These are phyloP conservation scores for Debaryomyces psychrophilus DNA, from an alignment of 1,139 yeast species.

Conservation along the genomic window DNA sequence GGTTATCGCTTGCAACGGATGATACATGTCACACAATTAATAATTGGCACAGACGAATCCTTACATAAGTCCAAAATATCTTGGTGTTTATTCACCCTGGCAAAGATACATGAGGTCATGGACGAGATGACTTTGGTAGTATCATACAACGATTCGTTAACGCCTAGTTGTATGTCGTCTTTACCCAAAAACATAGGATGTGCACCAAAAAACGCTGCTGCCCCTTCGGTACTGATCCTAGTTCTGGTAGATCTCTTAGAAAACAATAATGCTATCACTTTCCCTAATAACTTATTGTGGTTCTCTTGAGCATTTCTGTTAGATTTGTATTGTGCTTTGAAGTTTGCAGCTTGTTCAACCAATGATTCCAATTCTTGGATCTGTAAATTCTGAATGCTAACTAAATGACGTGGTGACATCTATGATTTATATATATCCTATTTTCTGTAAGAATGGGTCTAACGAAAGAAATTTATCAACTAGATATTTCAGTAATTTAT, in stretches of 20 bases:
- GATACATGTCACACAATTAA: conserved; percentile 83
- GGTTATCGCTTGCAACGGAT: conserved; percentile 87
- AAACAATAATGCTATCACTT: conserved; percentile 73
- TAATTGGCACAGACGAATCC: conserved; percentile 77
- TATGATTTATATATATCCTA: neutral
- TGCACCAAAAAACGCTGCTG: conserved; percentile 82
- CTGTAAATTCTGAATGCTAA: conserved; percentile 69
- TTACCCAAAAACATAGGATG: conserved; percentile 89
- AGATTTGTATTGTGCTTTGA: conserved; percentile 54
- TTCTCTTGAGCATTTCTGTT: conserved; percentile 46
- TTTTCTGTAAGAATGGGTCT: neutral
- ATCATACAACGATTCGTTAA: conserved; percentile 80
- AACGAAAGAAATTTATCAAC: neutral
- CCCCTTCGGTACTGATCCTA: conserved; percentile 85
- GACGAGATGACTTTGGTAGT: conserved; percentile 83
- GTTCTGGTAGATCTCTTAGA: conserved; percentile 88
- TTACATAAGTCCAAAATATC: conserved; percentile 71
- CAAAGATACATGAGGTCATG: conserved; percentile 86
- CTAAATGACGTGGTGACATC: conserved; percentile 57
- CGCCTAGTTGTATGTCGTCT: conserved; percentile 88
- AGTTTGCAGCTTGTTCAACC: conserved; percentile 61
- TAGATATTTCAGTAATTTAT: neutral
- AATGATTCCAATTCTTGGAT: conserved; percentile 61
- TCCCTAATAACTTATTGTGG: conserved; percentile 61
- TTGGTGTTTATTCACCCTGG: conserved; percentile 76